Percentiles rank a stretch among this genome's conserved stretches.
Evolutionary conservation across 1,284 basidiomycete species (phyloP).

Genomic region (Mycena sp.): DNA sequence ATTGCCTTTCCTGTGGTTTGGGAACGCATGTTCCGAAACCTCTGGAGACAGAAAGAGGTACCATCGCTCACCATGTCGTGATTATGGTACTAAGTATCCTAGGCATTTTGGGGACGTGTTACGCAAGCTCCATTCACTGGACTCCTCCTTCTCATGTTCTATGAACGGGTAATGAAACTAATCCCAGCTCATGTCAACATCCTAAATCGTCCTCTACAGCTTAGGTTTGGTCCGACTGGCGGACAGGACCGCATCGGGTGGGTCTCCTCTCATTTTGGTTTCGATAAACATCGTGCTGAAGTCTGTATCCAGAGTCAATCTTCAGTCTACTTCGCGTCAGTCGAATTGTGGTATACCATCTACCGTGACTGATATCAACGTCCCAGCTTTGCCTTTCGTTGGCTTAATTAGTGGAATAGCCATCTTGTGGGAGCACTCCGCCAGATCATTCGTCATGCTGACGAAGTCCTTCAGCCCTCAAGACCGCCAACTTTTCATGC

Average conservation of each 20-base stretch:
- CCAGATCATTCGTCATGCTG: not conserved
- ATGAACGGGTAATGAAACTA: constrained; percentile 16
- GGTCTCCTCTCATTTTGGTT: not conserved
- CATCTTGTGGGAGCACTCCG: constrained; percentile 15
- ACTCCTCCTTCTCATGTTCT: constrained; percentile 25
- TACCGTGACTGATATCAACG: not conserved
- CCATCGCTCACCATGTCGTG: not conserved
- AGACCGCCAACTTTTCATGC: constrained; percentile 31
- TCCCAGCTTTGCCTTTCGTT: constrained; percentile 26
- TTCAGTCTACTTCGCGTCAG: constrained; percentile 25
- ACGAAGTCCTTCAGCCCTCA: constrained; percentile 16
- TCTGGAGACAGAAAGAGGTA: constrained; percentile 28
- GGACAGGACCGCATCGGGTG: constrained; percentile 32
- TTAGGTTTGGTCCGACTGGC: constrained; percentile 24
- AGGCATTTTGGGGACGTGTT: constrained; percentile 28
- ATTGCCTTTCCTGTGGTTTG: constrained; percentile 29
- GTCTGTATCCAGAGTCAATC: constrained; percentile 9
- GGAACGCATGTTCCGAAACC: constrained; percentile 30
- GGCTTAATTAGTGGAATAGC: constrained; percentile 29
- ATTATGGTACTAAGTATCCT: not conserved
- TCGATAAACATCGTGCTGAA: not conserved
- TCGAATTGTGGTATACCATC: not conserved
- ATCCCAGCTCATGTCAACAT: not conserved
- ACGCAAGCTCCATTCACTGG: constrained; percentile 24
- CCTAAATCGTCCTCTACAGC: constrained; percentile 2